A percentile compares a stretch with the other conserved stretches of the same genome.
Evolutionary conservation across 1,284 basidiomycete genomes (phyloP).

Genomic region (Leccinum ponderosum): DNA sequence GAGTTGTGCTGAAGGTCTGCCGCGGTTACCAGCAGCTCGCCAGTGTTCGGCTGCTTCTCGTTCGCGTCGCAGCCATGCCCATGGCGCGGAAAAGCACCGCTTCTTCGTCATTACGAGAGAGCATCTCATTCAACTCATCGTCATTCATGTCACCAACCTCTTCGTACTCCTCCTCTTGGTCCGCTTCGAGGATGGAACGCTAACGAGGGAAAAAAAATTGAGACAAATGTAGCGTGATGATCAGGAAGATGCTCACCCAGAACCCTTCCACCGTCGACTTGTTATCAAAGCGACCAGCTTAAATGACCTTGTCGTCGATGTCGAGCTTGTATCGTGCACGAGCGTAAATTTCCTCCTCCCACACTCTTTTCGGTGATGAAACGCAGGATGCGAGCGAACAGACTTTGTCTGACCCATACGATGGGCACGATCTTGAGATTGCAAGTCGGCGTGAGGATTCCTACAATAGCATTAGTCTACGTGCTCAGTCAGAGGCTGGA

Average conservation of each 20-base stretch:
- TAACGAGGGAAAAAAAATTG: slow-evolving; percentile 30
- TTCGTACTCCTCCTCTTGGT: slow-evolving; percentile 91
- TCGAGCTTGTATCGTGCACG: slow-evolving; percentile 96
- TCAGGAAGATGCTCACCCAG: slow-evolving; percentile 56
- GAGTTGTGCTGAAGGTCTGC: slow-evolving; percentile 76
- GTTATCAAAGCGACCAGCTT: slow-evolving; percentile 99
- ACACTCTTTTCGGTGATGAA: slow-evolving; percentile 99
- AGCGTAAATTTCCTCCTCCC: slow-evolving; percentile 95
- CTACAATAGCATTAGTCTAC: slow-evolving; percentile 34
- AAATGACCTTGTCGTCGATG: slow-evolving; percentile 99
- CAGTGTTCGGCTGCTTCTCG: slow-evolving; percentile 71
- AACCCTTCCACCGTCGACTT: slow-evolving; percentile 97
- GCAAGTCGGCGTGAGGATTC: slow-evolving; percentile 98
- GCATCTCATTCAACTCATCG: slow-evolving; percentile 94
- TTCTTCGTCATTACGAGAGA: slow-evolving; percentile 88
- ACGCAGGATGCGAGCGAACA: slow-evolving; percentile 84
- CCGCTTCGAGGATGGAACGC: slow-evolving; percentile 85
- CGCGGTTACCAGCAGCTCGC: slow-evolving; percentile 76
- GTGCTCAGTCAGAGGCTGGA: neutral
- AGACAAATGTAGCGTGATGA: neutral
- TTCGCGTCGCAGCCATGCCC: slow-evolving; percentile 74
- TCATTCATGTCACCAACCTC: slow-evolving; percentile 96
- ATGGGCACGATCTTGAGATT: slow-evolving; percentile 99
- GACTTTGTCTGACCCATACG: slow-evolving; percentile 99
- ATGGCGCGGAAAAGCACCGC: slow-evolving; percentile 78